Percentiles rank a stretch among this genome's conserved stretches.
phyloP scores from a whole-genome alignment of 2,329 filamentous ascomycete species.

The Diaporthe vexans region DNA sequence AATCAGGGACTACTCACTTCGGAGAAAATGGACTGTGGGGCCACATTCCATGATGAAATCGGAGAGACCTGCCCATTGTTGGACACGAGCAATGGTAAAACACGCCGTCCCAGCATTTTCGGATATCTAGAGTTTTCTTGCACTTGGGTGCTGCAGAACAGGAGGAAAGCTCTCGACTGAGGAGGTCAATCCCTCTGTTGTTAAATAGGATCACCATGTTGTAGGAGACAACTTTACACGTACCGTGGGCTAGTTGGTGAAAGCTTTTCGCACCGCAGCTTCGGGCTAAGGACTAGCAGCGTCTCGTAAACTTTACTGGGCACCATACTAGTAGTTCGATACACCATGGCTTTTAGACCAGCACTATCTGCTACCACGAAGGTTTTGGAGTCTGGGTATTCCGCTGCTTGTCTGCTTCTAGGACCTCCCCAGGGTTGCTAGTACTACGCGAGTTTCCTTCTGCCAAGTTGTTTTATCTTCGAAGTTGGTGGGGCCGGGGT shows the following conservation, averaged over 20 bases:
- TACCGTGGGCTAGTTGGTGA: neutral
- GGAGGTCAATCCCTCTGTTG: no score
- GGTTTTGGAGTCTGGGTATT: neutral
- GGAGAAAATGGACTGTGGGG: conserved; percentile 17
- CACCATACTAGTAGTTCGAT: neutral
- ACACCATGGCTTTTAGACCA: neutral
- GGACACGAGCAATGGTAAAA: conserved; percentile 1
- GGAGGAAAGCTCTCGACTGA: neutral
- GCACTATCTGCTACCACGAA: neutral
- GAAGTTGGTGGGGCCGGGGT: no score
- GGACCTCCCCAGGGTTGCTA: no score
- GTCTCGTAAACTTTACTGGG: neutral
- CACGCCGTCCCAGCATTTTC: neutral
- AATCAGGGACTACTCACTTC: neutral
- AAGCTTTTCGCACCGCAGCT: neutral
- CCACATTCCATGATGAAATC: conserved; percentile 15
- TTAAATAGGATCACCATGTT: neutral
- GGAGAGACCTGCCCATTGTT: conserved; percentile 14
- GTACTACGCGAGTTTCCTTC: neutral
- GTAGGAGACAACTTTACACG: neutral
- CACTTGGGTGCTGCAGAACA: neutral
- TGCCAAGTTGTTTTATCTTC: no score
- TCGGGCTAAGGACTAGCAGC: neutral
- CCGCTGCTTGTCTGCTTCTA: neutral
- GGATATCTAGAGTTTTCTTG: neutral